Evolutionary conservation across 768 basidiomycete genomes (phyloP), one percentile per base, ranked within the genome.

Genomic region (Calocera cornea): DNA sequence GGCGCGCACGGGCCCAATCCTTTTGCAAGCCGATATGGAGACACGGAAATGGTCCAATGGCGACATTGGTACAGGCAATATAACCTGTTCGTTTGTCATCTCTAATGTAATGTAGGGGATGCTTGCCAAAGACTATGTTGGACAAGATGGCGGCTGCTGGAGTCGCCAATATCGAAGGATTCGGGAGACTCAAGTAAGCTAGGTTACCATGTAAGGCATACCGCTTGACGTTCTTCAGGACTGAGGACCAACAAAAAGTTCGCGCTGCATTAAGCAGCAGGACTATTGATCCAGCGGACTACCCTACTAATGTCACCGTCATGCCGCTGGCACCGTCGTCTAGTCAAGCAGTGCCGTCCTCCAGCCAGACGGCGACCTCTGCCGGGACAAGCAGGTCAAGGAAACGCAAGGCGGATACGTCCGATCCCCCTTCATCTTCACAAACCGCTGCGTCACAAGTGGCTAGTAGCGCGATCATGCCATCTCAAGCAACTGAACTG

Each of bases 231-330:
- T 11, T 60, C 5, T 33, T 29, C 66, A 89, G 87, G 22, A 68
- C 77, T 7, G 79, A 80, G 60, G 90, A 92, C 74, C 84, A 87
- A 76, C 73, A 77, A 27, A 88, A 84, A 74, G 82, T 92, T 27
- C 80, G 80, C 33, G 72, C 78, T 2, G 90, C 89, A 3, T 77
- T 90, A 41, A 79, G 82, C 16, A 72, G 76, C 7, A 79, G 83
- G 65, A 79, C 77, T 22, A 76, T 92, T 47, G 84, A 86, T 73
- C 80, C 84, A 12, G 72, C 74, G 3, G 87, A 90, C 73, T 33
- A 69, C 88, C 34, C 86, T 87, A 12, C 60, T 33, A 64, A 64
- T 49, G 29, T 10, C 24, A 27, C 54, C 10, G 7, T 10, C 31
- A 27, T 60, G 11, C 27, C 31, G 19, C 31, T 5, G 10, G 54